Evolutionary conservation across 164 flowering plant species (phyloP).

Genomic region (Annona squamosa): DNA sequence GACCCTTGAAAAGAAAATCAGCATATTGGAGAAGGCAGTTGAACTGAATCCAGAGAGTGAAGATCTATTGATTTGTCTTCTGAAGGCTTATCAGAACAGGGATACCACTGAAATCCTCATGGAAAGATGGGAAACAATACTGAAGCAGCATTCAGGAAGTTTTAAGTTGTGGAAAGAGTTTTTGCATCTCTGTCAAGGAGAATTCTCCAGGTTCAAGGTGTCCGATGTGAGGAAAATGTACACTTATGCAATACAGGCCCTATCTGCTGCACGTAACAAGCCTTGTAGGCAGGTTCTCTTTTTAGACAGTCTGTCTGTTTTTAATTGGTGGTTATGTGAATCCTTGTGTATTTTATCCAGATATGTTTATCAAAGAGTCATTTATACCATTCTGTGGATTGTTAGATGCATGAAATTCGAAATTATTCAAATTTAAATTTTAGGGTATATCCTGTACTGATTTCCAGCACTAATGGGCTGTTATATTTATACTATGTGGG

Average conservation of each 20-base stretch:
- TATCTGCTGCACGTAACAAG: slow-evolving; percentile 68
- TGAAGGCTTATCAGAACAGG: slow-evolving; percentile 70
- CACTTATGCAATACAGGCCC: slow-evolving; percentile 79
- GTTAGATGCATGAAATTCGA: not conserved
- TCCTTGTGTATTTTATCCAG: not conserved
- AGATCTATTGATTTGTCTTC: slow-evolving; percentile 59
- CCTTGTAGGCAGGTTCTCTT: slow-evolving; percentile 86
- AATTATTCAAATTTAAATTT: no score
- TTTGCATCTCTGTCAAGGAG: slow-evolving; percentile 64
- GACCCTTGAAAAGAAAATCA: slow-evolving; percentile 85
- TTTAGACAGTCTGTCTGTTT: slow-evolving; percentile 7
- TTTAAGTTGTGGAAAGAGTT: slow-evolving; percentile 84
- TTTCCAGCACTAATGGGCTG: not conserved
- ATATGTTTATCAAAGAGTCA: not conserved
- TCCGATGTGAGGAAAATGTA: slow-evolving; percentile 76
- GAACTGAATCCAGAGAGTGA: slow-evolving; percentile 86
- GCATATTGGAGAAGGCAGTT: slow-evolving; percentile 81
- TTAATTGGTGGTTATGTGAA: not conserved
- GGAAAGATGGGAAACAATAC: slow-evolving; percentile 77
- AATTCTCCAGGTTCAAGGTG: slow-evolving; percentile 89
- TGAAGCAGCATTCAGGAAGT: slow-evolving; percentile 70
- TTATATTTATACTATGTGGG: no score
- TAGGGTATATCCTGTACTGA: not conserved
- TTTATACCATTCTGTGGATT: not conserved
- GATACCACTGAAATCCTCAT: slow-evolving; percentile 61